Conservation (phyloP, 805 yeast genomes). For the Saccharomycopsis sp. region DNA sequence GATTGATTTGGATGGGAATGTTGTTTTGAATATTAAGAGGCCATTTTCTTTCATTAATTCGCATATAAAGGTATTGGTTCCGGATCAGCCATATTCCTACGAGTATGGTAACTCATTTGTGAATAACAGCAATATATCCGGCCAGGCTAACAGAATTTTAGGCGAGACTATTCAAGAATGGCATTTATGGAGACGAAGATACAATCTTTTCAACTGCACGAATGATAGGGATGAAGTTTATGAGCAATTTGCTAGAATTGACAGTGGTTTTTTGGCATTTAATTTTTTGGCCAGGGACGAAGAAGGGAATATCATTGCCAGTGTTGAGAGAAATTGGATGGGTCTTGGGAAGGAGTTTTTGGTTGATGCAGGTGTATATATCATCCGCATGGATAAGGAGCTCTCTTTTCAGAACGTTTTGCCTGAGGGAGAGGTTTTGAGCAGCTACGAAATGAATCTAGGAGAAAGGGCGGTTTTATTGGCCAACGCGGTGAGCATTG, state of each 20-base stretch:
- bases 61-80: slow-evolving; percentile 66
- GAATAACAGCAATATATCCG: not conserved
- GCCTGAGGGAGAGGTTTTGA: slow-evolving; percentile 41
- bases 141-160: slow-evolving; percentile 34
- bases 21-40: slow-evolving; percentile 60
- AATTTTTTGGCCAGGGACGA: slow-evolving; percentile 72
- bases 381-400: slow-evolving; percentile 65
- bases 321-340: slow-evolving; percentile 90
- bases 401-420: slow-evolving; percentile 27
- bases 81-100: slow-evolving; percentile 36
- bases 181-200: slow-evolving; percentile 91
- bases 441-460: slow-evolving; percentile 45
- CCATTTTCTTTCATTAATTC: slow-evolving; percentile 88
- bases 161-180: slow-evolving; percentile 91
- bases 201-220: slow-evolving; percentile 59
- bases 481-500: slow-evolving; percentile 86
- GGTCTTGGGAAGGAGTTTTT: slow-evolving; percentile 89
- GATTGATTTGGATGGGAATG: slow-evolving; percentile 55
- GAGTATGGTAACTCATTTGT: slow-evolving; percentile 34
- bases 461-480: slow-evolving; percentile 83
- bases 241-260: slow-evolving; percentile 80
- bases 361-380: slow-evolving; percentile 92
- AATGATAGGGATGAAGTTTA: slow-evolving; percentile 35
- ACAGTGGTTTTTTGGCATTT: slow-evolving; percentile 80
- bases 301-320: slow-evolving; percentile 52